phyloP scores from a whole-genome alignment of 768 basidiomycete genomes.

The Lactarius akahatsu region DNA sequence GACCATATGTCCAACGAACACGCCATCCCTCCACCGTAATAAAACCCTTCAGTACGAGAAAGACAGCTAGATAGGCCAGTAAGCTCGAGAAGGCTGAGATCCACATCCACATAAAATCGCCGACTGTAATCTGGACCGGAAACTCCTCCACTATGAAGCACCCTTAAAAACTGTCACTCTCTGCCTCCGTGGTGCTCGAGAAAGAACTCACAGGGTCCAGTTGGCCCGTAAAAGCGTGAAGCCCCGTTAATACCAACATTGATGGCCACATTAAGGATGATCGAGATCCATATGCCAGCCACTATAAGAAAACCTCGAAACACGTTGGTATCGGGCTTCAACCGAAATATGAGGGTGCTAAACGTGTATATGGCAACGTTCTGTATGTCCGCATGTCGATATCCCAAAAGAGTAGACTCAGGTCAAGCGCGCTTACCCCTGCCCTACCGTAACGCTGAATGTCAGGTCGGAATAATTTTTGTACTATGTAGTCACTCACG shows the following conservation, averaged over 20 bases:
- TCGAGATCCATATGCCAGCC: conserved; percentile 41
- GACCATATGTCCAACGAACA: conserved; percentile 31
- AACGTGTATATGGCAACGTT: conserved; percentile 45
- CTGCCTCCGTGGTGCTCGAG: not conserved
- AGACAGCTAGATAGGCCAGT: conserved; percentile 47
- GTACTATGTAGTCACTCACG: conserved; percentile 19
- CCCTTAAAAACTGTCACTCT: conserved; percentile 38
- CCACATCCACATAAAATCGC: conserved; percentile 58
- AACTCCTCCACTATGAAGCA: conserved; percentile 48
- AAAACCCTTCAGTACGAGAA: conserved; percentile 42
- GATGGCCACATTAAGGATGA: conserved; percentile 42
- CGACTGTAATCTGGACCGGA: conserved; percentile 41
- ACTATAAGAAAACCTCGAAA: conserved; percentile 38
- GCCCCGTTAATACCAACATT: conserved; percentile 39
- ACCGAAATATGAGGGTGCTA: conserved; percentile 39
- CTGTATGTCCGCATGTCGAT: conserved; percentile 20
- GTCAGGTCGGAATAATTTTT: not conserved
- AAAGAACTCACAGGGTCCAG: conserved; percentile 41
- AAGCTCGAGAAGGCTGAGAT: conserved; percentile 43
- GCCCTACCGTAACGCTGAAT: conserved; percentile 1
- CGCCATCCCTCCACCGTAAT: conserved; percentile 37
- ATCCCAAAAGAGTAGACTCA: not conserved
- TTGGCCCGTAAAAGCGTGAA: conserved; percentile 43
- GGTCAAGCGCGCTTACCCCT: conserved; percentile 12
- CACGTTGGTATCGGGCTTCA: conserved; percentile 34